Conservation (phyloP, 352 stramenopile genomes). For the Phytopythium chamaehyphon region DNA sequence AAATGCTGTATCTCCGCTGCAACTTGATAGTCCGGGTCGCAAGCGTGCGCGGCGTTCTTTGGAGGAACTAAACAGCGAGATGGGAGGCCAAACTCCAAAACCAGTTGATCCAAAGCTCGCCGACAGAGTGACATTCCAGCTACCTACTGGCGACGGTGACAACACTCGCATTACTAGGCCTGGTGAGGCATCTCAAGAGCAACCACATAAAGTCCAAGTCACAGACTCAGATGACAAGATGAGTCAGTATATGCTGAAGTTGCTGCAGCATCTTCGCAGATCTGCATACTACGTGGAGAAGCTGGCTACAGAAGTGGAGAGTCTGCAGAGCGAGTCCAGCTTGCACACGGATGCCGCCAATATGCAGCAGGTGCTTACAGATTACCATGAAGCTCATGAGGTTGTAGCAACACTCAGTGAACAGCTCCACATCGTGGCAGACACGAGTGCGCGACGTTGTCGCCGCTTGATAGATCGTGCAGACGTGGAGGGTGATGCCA, state of each 20-base stretch:
- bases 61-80: conserved; percentile 24
- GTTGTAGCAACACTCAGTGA: conserved; percentile 30
- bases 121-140: conserved; percentile 50
- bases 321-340: conserved; percentile 38
- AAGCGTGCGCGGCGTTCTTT: conserved; percentile 50
- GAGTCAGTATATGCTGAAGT: conserved; percentile 40
- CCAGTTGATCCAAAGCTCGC: conserved; percentile 32
- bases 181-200: conserved; percentile 51
- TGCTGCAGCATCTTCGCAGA: conserved; percentile 58
- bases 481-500: background rate
- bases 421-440: conserved; percentile 30
- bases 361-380: conserved; percentile 23
- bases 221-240: conserved; percentile 45
- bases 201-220: conserved; percentile 9
- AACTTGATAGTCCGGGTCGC: conserved; percentile 26
- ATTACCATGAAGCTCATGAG: conserved; percentile 34
- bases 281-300: conserved; percentile 65
- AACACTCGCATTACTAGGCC: conserved; percentile 41
- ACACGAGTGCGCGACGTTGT: conserved; percentile 27
- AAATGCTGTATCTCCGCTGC: conserved; percentile 14
- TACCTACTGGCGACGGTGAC: conserved; percentile 28
- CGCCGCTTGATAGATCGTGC: conserved; percentile 18
- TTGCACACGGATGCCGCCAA: conserved; percentile 23
- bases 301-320: conserved; percentile 44
- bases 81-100: conserved; percentile 8